Evolutionary conservation across 768 basidiomycete species (phyloP).

Genomic region (Collybia sordida): DNA sequence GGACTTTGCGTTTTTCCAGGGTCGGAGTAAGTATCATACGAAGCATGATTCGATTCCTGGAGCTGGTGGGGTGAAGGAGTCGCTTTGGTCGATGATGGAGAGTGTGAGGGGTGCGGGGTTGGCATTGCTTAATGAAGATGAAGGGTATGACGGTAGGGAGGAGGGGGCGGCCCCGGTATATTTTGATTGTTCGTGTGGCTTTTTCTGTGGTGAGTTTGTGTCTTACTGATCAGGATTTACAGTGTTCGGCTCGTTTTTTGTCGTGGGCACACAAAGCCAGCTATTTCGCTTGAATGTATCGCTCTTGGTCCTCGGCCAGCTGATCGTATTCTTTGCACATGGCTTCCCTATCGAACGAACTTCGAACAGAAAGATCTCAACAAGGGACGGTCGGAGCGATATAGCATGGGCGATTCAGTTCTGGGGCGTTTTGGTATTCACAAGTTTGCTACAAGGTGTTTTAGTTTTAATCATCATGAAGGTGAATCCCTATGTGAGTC

Average conservation of each 20-base stretch:
- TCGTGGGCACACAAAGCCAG: conserved; percentile 6
- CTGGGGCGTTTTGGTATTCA: not conserved
- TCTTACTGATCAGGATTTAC: conserved; percentile 31
- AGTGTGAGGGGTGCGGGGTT: conserved; percentile 53
- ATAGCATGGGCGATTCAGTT: not conserved
- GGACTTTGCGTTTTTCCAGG: conserved; percentile 78
- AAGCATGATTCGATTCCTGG: conserved; percentile 66
- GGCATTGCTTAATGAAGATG: conserved; percentile 51
- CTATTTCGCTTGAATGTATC: not conserved
- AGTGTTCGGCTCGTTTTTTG: conserved; percentile 58
- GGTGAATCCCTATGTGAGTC: not conserved
- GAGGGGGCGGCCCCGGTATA: not conserved
- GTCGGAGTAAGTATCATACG: conserved; percentile 77
- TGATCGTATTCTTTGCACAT: no score
- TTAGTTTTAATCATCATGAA: not conserved
- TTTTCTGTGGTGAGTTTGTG: not conserved
- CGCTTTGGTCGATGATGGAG: conserved; percentile 84
- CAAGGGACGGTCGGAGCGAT: no score
- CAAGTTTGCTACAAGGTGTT: not conserved
- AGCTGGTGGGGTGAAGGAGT: conserved; percentile 44
- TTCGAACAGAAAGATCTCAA: no score
- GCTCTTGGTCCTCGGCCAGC: no score
- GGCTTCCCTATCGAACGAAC: no score
- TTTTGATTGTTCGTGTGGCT: not conserved
- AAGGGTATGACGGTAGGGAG: conserved; percentile 29